Percentiles rank a stretch among this genome's conserved stretches.
phyloP scores from a whole-genome alignment of 179 eudicot species.

The Beta lomatogona region DNA sequence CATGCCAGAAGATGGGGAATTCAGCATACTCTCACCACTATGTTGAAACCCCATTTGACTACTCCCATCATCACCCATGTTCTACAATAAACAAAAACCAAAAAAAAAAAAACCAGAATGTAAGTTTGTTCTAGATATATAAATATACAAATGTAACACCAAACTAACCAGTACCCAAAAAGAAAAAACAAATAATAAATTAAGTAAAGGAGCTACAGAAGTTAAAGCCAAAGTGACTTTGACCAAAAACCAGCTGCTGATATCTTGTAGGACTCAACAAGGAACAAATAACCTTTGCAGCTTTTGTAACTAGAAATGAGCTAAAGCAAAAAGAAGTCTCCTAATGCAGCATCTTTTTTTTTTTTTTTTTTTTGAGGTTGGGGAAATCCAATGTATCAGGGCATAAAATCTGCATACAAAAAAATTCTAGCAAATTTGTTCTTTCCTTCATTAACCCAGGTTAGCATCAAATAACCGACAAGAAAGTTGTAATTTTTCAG shows the following conservation, averaged over 20 bases:
- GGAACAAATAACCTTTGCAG: conserved; percentile 82
- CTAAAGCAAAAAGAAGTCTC: conserved; percentile 59
- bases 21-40: conserved; percentile 40
- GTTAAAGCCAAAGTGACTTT: conserved; percentile 60
- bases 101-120: conserved; percentile 29
- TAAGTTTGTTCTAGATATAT: conserved; percentile 31
- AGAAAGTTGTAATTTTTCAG: conserved; percentile 70
- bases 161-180: conserved; percentile 31
- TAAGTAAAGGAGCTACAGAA: conserved; percentile 36
- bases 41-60: conserved; percentile 56
- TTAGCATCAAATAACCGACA: conserved; percentile 50
- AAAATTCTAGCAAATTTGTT: not conserved
- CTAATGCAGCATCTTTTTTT: conserved; percentile 34
- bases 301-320: conserved; percentile 53
- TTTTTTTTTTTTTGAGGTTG: not conserved
- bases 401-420: conserved; percentile 51
- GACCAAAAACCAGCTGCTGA: conserved; percentile 58
- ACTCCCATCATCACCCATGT: conserved; percentile 64
- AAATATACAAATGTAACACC: conserved; percentile 24
- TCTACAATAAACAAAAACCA: conserved; percentile 34
- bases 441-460: not conserved
- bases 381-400: conserved; percentile 44
- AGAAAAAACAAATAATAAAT: conserved; percentile 12
- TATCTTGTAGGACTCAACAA: conserved; percentile 84
- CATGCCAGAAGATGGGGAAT: conserved; percentile 51